These are phyloP conservation scores for Elaeis guineensis DNA, from an alignment of 176 grass and related monocot species.

Conservation along the genomic window DNA sequence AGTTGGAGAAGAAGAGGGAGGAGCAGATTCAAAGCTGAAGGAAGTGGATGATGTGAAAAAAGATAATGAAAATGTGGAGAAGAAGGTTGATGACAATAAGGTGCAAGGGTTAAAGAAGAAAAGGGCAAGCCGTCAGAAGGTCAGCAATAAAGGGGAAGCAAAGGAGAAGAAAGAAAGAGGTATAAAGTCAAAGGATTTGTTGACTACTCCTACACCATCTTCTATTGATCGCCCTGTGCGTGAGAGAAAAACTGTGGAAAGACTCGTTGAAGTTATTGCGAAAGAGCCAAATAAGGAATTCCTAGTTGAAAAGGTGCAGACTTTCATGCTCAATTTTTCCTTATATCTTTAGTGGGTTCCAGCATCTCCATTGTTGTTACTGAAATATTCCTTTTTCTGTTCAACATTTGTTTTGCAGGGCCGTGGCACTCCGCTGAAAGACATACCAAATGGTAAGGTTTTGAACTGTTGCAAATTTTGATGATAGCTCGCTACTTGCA, in stretches of 20 bases:
- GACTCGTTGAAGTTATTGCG: slow-evolving; percentile 98
- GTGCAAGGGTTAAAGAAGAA: slow-evolving; percentile 35
- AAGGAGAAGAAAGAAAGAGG: slow-evolving; percentile 36
- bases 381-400: background rate
- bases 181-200: slow-evolving; percentile 46
- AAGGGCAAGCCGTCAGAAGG: slow-evolving; percentile 41
- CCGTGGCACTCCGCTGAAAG: slow-evolving; percentile 84
- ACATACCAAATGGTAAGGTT: slow-evolving; percentile 73
- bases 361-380: background rate
- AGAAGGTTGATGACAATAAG: background rate
- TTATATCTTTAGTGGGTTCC: background rate
- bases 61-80: slow-evolving; percentile 4
- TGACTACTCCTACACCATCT: slow-evolving; percentile 38
- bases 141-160: slow-evolving; percentile 44
- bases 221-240: slow-evolving; percentile 71
- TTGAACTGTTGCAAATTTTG: background rate
- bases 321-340: slow-evolving; percentile 2
- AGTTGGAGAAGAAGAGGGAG: slow-evolving; percentile 18
- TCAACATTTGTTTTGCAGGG: slow-evolving; percentile 48
- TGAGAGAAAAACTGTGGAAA: slow-evolving; percentile 95
- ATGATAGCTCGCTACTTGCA: too few species aligned
- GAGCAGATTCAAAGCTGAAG: background rate
- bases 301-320: slow-evolving; percentile 75
- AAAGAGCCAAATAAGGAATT: slow-evolving; percentile 72
- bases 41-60: background rate